phyloP scores from a whole-genome alignment of 108 stramenopile species.

The Cylindrotheca fusiformis region DNA sequence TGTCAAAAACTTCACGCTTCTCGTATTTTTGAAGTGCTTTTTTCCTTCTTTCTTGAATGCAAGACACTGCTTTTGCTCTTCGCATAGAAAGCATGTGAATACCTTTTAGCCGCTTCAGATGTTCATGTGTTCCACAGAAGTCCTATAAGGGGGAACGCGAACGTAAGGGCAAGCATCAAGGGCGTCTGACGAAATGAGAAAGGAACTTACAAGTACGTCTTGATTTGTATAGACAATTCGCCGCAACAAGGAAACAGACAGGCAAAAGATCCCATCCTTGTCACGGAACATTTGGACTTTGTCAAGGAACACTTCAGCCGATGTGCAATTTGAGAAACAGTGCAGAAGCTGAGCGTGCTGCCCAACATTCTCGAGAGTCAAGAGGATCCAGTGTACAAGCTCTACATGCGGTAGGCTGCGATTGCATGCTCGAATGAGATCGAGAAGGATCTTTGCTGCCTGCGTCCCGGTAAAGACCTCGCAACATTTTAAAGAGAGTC shows the following conservation, averaged over 20 bases:
- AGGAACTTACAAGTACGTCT: too few relatives aligned
- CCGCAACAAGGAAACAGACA: constrained; percentile 34
- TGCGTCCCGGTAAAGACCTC: constrained; percentile 52
- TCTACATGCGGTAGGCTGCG: constrained; percentile 88
- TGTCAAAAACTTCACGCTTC: not conserved
- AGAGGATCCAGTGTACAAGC: constrained; percentile 63
- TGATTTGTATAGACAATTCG: constrained; percentile 10
- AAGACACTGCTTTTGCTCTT: not conserved
- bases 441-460: constrained; percentile 66
- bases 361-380: constrained; percentile 74
- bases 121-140: constrained; percentile 40
- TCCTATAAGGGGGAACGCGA: too few relatives aligned
- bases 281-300: constrained; percentile 89
- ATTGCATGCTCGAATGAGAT: constrained; percentile 80
- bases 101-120: constrained; percentile 50
- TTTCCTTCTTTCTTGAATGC: not conserved
- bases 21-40: not conserved
- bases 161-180: too few relatives aligned
- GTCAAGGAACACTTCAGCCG: constrained; percentile 67
- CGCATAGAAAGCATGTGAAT: constrained; percentile 22
- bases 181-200: too few relatives aligned
- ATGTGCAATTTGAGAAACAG: constrained; percentile 38
- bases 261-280: constrained; percentile 61
- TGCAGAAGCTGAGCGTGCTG: constrained; percentile 41
- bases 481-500: constrained; percentile 66